Evolutionary conservation across 805 yeast genomes (phyloP).

Genomic region (Grigorovia jiainica): DNA sequence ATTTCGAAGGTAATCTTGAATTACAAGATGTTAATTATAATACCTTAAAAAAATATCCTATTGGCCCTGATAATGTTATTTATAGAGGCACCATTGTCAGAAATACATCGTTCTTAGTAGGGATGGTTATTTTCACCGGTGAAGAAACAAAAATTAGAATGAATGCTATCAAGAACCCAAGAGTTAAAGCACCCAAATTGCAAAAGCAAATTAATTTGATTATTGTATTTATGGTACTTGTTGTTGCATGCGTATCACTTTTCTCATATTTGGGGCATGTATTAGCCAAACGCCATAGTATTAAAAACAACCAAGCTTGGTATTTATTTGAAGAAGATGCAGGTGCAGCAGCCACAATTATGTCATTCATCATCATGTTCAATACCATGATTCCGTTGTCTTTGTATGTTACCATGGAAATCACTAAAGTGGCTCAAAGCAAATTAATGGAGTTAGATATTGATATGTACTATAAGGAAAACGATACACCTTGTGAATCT

Average conservation of each 20-base stretch:
- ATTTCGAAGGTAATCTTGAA: slow-evolving; percentile 71
- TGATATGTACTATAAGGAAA: slow-evolving; percentile 81
- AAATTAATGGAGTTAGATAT: slow-evolving; percentile 77
- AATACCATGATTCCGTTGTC: slow-evolving; percentile 93
- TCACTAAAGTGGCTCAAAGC: slow-evolving; percentile 82
- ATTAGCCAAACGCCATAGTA: slow-evolving; percentile 29
- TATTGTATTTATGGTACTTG: slow-evolving; percentile 77
- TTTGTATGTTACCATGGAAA: slow-evolving; percentile 91
- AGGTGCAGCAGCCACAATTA: slow-evolving; percentile 78
- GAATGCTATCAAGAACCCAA: slow-evolving; percentile 85
- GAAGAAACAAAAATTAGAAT: slow-evolving; percentile 92
- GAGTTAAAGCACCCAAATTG: slow-evolving; percentile 87
- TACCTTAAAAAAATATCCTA: slow-evolving; percentile 39
- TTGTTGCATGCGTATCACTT: slow-evolving; percentile 65
- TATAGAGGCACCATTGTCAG: slow-evolving; percentile 87
- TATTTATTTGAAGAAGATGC: slow-evolving; percentile 65
- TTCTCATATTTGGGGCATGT: slow-evolving; percentile 78
- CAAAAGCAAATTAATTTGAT: slow-evolving; percentile 76
- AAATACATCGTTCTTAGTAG: slow-evolving; percentile 67
- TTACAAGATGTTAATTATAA: slow-evolving; percentile 29
- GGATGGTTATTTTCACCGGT: slow-evolving; percentile 85
- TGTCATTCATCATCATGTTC: slow-evolving; percentile 96
- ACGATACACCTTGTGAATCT: slow-evolving; percentile 89
- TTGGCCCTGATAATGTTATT: slow-evolving; percentile 73
- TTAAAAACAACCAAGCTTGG: slow-evolving; percentile 48